Evolutionary conservation across 2,329 filamentous ascomycete genomes (phyloP).

Genomic region (Paramyrothecium sp.): DNA sequence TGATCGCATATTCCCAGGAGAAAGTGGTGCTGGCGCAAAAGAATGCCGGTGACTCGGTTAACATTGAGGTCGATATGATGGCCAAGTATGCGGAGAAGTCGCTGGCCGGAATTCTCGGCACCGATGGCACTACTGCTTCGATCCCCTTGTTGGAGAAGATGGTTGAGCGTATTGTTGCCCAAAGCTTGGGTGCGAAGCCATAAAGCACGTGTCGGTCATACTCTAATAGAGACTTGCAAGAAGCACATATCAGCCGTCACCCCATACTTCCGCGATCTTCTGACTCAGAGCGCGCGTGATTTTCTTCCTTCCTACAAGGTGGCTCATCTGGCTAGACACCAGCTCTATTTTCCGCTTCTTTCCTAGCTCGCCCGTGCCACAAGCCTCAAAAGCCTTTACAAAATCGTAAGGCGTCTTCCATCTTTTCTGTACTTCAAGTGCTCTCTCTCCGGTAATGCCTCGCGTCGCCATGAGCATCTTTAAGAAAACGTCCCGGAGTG

Average conservation of each 20-base stretch:
- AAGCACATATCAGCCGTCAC: conserved; percentile 35
- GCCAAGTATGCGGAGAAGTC: conserved; percentile 89
- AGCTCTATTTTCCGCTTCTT: conserved; percentile 59
- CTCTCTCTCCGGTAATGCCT: conserved; percentile 74
- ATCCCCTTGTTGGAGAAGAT: conserved; percentile 67
- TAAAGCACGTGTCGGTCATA: neutral
- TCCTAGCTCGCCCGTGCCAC: conserved; percentile 46
- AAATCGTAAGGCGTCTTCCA: conserved; percentile 75
- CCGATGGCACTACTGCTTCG: conserved; percentile 47
- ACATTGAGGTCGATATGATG: conserved; percentile 89
- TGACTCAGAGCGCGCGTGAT: conserved; percentile 63
- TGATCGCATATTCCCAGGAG: conserved; percentile 95
- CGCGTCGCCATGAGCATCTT: conserved; percentile 85
- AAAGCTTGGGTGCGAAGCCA: conserved; percentile 39
- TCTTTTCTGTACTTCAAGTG: conserved; percentile 73
- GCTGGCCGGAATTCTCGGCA: conserved; percentile 67
- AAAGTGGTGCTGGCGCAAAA: conserved; percentile 82
- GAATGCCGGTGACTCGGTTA: conserved; percentile 76
- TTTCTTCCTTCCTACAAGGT: conserved; percentile 66
- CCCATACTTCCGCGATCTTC: conserved; percentile 74
- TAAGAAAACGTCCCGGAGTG: conserved; percentile 71
- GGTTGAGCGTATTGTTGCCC: conserved; percentile 72
- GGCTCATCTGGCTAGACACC: conserved; percentile 54
- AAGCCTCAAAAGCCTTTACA: conserved; percentile 64
- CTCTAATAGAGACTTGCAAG: neutral